Conservation (phyloP, 2,329 filamentous ascomycete species). For the Berkeleyomyces rouxiae region DNA sequence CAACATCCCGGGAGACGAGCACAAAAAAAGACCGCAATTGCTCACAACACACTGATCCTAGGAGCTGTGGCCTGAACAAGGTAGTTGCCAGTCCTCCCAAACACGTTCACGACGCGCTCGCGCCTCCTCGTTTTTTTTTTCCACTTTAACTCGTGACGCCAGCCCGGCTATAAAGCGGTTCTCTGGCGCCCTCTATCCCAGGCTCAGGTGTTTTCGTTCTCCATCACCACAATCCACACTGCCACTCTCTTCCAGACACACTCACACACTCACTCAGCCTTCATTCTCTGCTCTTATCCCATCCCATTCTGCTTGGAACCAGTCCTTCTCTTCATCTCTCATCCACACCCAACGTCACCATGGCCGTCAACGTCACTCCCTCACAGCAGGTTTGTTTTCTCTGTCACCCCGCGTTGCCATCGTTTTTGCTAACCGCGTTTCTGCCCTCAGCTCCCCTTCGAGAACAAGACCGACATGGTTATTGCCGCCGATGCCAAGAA, state of each 20-base stretch:
- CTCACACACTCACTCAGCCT: background rate
- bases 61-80: background rate
- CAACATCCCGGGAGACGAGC: background rate
- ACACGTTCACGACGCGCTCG: background rate
- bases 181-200: background rate
- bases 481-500: conserved; percentile 27
- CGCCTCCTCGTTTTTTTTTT: background rate
- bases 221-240: background rate
- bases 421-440: background rate
- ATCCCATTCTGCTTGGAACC: background rate
- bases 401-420: background rate
- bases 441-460: conserved; percentile 51
- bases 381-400: conserved; percentile 38
- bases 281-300: background rate
- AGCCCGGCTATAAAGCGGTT: background rate
- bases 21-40: background rate
- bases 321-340: background rate
- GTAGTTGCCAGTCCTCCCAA: background rate
- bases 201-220: background rate
- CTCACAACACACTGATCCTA: background rate
- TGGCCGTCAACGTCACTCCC: conserved; percentile 56
- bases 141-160: background rate
- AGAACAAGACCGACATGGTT: conserved; percentile 54
- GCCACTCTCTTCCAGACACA: background rate
- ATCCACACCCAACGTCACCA: conserved; percentile 26